These are phyloP conservation scores for Cinnamomum chago DNA, from an alignment of 164 flowering plant species.

Conservation along the genomic window DNA sequence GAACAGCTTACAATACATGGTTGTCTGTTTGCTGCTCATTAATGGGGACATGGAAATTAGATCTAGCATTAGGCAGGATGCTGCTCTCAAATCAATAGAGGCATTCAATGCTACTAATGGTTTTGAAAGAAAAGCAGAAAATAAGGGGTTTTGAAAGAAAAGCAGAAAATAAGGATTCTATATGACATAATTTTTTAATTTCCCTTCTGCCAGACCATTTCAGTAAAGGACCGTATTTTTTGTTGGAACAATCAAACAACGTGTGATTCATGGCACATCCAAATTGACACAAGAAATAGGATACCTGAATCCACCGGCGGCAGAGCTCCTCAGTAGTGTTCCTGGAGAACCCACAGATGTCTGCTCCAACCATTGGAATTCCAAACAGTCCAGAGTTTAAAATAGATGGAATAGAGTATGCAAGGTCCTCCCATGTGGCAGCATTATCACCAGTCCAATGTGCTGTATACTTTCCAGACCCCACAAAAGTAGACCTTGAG, in stretches of 20 bases:
- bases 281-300: background rate
- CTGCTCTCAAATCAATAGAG: background rate
- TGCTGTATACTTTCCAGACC: slow-evolving; percentile 73
- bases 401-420: slow-evolving; percentile 53
- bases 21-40: background rate
- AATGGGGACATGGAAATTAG: background rate
- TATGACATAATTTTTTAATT: too few species aligned
- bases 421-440: slow-evolving; percentile 75
- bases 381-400: slow-evolving; percentile 73
- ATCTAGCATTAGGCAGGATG: background rate
- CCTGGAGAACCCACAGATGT: slow-evolving; percentile 67
- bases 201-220: background rate
- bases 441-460: slow-evolving; percentile 92
- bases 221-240: background rate
- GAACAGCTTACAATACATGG: background rate
- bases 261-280: background rate
- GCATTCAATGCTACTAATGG: too few species aligned
- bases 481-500: slow-evolving; percentile 66
- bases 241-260: background rate
- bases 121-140: too few species aligned
- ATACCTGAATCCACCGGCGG: slow-evolving; percentile 80
- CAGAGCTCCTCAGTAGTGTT: slow-evolving; percentile 76
- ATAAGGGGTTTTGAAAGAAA: too few species aligned
- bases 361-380: slow-evolving; percentile 90
- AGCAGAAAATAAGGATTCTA: background rate